phyloP scores from a whole-genome alignment of 2,329 filamentous ascomycete genomes.

The Aspergillus ruber region DNA sequence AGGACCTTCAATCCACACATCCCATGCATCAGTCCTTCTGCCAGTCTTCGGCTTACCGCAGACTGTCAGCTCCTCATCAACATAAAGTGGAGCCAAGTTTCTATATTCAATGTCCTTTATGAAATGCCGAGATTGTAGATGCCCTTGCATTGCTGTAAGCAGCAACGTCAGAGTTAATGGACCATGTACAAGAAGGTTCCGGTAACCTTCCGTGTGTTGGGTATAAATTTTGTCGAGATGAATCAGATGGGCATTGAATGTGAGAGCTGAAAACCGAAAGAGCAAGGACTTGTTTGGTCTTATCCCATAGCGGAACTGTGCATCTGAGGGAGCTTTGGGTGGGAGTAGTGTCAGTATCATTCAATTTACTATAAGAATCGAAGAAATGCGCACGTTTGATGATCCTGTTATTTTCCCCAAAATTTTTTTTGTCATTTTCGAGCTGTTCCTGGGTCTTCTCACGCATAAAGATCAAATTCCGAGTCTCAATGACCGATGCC shows the following conservation, averaged over 20 bases:
- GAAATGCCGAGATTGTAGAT: constrained; percentile 36
- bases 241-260: constrained; percentile 87
- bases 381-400: constrained; percentile 30
- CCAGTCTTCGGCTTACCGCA: constrained; percentile 53
- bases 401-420: constrained; percentile 17
- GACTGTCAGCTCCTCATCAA: constrained; percentile 61
- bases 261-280: constrained; percentile 85
- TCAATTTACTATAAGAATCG: constrained; percentile 5
- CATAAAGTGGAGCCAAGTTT: constrained; percentile 77
- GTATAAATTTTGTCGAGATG: constrained; percentile 73
- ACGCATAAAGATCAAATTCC: constrained; percentile 60
- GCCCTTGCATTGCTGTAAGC: constrained; percentile 58
- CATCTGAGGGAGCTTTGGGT: constrained; percentile 40
- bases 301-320: constrained; percentile 54
- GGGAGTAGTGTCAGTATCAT: constrained; percentile 14
- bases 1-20: constrained; percentile 60
- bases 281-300: constrained; percentile 65
- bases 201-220: constrained; percentile 65
- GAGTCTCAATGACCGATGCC: constrained; percentile 49
- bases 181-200: constrained; percentile 74
- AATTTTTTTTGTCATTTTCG: constrained; percentile 16
- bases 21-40: constrained; percentile 44
- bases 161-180: constrained; percentile 74
- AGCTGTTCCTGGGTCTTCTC: constrained; percentile 37
- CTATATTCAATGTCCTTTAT: constrained; percentile 64